Base-by-base conservation (phyloP, 371 early-diverging fungal genomes). In the Zychaea mexicana region DNA sequence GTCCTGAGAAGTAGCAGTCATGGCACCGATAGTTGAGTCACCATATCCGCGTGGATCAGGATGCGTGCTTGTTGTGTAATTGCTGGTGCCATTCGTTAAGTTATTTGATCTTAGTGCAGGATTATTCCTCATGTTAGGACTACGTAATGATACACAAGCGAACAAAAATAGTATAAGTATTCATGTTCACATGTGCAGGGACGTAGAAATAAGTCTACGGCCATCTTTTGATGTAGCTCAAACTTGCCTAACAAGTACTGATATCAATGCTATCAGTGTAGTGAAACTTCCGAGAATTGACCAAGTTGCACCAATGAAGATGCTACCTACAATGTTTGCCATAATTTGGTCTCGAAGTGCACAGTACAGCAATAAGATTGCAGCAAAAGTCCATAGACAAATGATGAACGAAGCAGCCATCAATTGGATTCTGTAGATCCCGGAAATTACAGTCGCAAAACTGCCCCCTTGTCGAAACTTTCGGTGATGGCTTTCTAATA, bases 401-500 rank as follows among this genome's bases (percentile, higher is more conserved):
- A 61, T 12, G n/a, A 57, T 53, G 46, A 64, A 65, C 19, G 59
- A 57, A 21, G 26, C 26, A 46, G 65, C 59, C 15, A 67, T 61
- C 13, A 61, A 46, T 22, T 61, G 53, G 54, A 71, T 71, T 64
- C 67, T 74, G 55, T 66, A 64, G 42, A 71, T 68, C 19, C 75
- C 75, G 52, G 63, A 59, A 52, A 64, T 57, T 3, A 74, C 52
- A 15, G 67, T 60, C 4, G 38, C 39, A 26, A 56, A 52, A 31
- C 65, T 54, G 17, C 59, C 33, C 31, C 69, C 57, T 24, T 66
- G 56, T 15, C 60, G 49, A 17, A 69, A 53, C 36, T 67, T 71
- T 31, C 52, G 52, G 9, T 71, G 39, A 56, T 74, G 71, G 2
- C 21, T 27, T 28, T 60, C 65, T 45, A 74, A 60, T 24, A 69